Percentiles rank a stretch among this genome's conserved stretches.
Conservation (phyloP, 2,329 filamentous ascomycete species). For the Ophiostoma fasciatum region DNA sequence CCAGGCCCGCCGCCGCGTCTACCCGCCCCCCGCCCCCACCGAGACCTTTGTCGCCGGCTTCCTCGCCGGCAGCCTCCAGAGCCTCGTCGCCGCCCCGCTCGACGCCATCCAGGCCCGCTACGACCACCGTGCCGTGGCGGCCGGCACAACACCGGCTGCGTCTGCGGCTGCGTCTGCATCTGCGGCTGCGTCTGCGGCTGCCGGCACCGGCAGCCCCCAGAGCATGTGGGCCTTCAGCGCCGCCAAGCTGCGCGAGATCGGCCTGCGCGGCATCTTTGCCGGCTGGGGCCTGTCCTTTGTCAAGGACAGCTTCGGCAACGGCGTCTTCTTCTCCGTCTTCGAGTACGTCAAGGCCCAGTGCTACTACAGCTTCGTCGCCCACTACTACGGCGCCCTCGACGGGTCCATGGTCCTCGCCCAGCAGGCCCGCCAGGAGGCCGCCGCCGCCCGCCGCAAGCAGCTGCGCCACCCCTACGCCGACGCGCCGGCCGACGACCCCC, state of each 20-base stretch:
- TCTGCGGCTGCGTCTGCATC: too few relatives aligned
- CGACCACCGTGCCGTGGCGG: slow-evolving; percentile 35
- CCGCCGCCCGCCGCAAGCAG: slow-evolving; percentile 26
- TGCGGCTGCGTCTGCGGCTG: too few relatives aligned
- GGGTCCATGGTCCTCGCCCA: slow-evolving; percentile 28
- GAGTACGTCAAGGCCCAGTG: slow-evolving; percentile 63
- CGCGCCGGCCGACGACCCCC: slow-evolving; percentile 55
- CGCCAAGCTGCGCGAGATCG: slow-evolving; percentile 56
- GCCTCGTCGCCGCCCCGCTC: slow-evolving; percentile 55
- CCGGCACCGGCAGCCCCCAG: slow-evolving; percentile 24
- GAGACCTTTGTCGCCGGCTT: slow-evolving; percentile 58
- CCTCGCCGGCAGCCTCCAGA: slow-evolving; percentile 54
- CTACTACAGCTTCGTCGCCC: slow-evolving; percentile 56
- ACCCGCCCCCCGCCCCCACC: slow-evolving; percentile 48
- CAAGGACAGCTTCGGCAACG: slow-evolving; percentile 56
- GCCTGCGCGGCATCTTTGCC: slow-evolving; percentile 56
- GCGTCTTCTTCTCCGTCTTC: slow-evolving; percentile 60
- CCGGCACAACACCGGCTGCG: too few relatives aligned
- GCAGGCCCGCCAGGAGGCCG: slow-evolving; percentile 19
- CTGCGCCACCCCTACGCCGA: slow-evolving; percentile 19
- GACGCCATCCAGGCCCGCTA: slow-evolving; percentile 64
- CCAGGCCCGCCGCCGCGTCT: slow-evolving; percentile 43
- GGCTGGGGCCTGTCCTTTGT: slow-evolving; percentile 55
- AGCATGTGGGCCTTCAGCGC: slow-evolving; percentile 62
- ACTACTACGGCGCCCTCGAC: slow-evolving; percentile 49